Percentiles rank a stretch among this genome's conserved stretches.
Evolutionary conservation across 768 basidiomycete genomes (phyloP).

Genomic region (Xerocomellus amylosporus): DNA sequence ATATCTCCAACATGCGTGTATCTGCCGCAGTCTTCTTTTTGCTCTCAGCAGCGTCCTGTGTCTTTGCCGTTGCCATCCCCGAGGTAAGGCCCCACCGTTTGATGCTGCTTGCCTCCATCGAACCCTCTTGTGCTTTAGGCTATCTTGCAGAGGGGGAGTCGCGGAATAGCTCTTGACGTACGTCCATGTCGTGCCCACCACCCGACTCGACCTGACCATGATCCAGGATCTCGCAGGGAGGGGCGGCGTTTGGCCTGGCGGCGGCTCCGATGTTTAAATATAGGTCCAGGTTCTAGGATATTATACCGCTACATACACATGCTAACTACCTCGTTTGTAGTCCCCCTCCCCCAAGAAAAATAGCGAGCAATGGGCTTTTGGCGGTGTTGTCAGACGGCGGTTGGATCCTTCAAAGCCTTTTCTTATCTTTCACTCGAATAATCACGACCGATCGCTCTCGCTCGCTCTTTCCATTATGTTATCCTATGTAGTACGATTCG

Average conservation of each 20-base stretch:
- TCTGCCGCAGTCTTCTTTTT: slow-evolving; percentile 1
- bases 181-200: neutral
- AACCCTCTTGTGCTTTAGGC: neutral
- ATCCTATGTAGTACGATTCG: neutral
- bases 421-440: neutral
- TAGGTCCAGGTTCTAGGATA: neutral
- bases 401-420: neutral
- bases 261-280: neutral
- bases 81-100: slow-evolving; percentile 2
- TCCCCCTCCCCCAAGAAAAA: neutral
- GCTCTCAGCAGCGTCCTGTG: slow-evolving; percentile 12
- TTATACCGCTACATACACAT: no score
- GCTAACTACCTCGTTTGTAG: neutral
- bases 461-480: slow-evolving; percentile 1
- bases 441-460: neutral
- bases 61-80: slow-evolving; percentile 12
- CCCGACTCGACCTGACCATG: neutral
- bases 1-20: slow-evolving; percentile 15
- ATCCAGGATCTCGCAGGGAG: neutral
- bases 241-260: no score
- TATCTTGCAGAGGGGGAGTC: neutral
- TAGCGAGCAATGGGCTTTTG: neutral
- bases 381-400: neutral
- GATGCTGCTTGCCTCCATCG: no score
- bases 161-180: neutral